Evolutionary conservation across 495 filamentous ascomycete species (phyloP).

Genomic region (Cercophora sp.): DNA sequence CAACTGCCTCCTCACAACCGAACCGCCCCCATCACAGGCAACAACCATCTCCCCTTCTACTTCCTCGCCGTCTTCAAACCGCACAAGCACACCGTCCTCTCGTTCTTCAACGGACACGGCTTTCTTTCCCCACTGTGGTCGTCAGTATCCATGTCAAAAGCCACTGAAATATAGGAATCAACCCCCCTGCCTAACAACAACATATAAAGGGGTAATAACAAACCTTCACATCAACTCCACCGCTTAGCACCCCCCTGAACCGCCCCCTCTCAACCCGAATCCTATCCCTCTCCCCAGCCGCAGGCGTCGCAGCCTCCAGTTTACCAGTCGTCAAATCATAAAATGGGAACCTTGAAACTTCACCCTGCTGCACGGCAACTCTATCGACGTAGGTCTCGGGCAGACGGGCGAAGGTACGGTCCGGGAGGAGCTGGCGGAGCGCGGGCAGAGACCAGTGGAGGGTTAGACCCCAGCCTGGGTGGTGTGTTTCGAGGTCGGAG

Average conservation of each 20-base stretch:
- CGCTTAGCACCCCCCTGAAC: conserved; percentile 45
- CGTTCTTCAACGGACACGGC: conserved; percentile 12
- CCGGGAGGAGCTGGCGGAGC: conserved; percentile 47
- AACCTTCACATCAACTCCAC: conserved; percentile 44
- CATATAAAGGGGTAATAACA: conserved; percentile 6
- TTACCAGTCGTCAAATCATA: conserved; percentile 51
- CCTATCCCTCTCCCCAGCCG: conserved; percentile 42
- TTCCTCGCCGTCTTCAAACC: conserved; percentile 29
- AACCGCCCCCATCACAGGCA: conserved; percentile 32
- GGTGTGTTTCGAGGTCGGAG: conserved; percentile 39
- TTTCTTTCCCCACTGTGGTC: conserved; percentile 25
- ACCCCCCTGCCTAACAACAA: background rate
- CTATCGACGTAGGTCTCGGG: conserved; percentile 46
- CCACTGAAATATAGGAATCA: too few relatives aligned
- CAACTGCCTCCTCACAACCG: conserved; percentile 21
- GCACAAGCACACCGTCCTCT: conserved; percentile 18
- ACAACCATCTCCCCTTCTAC: conserved; percentile 24
- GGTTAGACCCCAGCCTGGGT: conserved; percentile 56
- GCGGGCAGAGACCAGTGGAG: conserved; percentile 55
- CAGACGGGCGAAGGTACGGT: conserved; percentile 42
- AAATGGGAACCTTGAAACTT: conserved; percentile 42
- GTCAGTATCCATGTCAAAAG: too few relatives aligned
- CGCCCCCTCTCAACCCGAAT: conserved; percentile 49
- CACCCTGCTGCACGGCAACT: conserved; percentile 19
- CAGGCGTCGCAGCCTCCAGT: conserved; percentile 34